A percentile compares a stretch with the other conserved stretches of the same genome.
These are phyloP conservation scores for Kokia cookei DNA, from an alignment of 441 rosid species.

Conservation along the genomic window DNA sequence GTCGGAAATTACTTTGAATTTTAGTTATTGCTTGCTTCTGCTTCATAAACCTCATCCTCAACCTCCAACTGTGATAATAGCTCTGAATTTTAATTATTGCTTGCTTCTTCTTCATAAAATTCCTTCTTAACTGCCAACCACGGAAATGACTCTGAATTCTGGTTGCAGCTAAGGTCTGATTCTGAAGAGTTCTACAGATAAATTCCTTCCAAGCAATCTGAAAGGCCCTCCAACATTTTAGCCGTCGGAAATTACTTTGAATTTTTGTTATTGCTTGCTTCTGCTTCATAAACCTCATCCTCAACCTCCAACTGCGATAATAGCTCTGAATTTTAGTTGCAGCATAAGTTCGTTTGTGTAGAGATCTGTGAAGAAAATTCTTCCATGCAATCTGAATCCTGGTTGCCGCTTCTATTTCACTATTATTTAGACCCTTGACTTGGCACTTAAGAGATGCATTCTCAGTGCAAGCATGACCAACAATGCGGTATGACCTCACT, in stretches of 20 bases:
- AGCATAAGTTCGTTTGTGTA: constrained; percentile 22
- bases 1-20: constrained; percentile 37
- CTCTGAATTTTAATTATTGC: constrained; percentile 33
- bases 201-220: constrained; percentile 41
- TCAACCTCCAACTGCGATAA: background rate
- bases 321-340: constrained; percentile 44
- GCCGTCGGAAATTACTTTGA: constrained; percentile 31
- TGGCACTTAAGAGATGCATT: constrained; percentile 10
- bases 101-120: background rate
- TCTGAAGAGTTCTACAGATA: constrained; percentile 13
- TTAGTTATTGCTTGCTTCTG: constrained; percentile 35
- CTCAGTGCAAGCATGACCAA: constrained; percentile 12
- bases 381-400: constrained; percentile 61
- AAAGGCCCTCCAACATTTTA: constrained; percentile 29
- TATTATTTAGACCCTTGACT: constrained; percentile 6
- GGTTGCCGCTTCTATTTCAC: constrained; percentile 38
- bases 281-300: constrained; percentile 25
- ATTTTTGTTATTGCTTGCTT: constrained; percentile 37
- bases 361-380: constrained; percentile 21
- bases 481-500: constrained; percentile 11
- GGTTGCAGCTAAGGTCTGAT: constrained; percentile 38
- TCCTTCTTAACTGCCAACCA: constrained; percentile 25
- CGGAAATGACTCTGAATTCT: constrained; percentile 43
- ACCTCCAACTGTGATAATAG: background rate
- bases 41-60: constrained; percentile 20